Evolutionary conservation across 176 grass and related monocot species (phyloP), one percentile per base, ranked within the genome.

Genomic region (Zea luxurians): DNA sequence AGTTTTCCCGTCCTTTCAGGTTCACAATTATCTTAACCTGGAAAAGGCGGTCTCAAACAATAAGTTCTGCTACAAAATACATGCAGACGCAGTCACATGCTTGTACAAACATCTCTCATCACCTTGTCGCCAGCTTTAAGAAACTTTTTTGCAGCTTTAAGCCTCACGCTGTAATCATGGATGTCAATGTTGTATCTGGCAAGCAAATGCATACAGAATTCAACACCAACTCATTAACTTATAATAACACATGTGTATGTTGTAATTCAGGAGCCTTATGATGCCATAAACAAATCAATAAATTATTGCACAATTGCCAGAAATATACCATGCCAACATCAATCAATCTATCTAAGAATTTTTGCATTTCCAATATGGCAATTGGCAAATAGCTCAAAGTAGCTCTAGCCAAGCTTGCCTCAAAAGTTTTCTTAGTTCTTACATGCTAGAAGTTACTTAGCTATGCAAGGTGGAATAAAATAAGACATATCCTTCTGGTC

Each of bases 81-180:
- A 63, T 2, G 15, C 53, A 57, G 54, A 63, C 3, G 15, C 53
- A 57, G 54, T 58, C 7, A 58, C n/a, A 1, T 58, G 54, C 54
- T 17, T 3, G 17, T 48, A 5, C 12, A 37, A 71, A 68, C 1
- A 78, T 9, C 68, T 69, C 3, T 63, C 74, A 68, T 84, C 68
- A 98, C 96, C 89, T 98, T 98, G 74, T 94, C 85, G 15, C 92
- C 96, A 64, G 78, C 96, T 94, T 88, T 98, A 89, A 98, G 91
- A 83, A 98, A 98, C 38, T 92, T 98, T 54, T 57, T 87, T 78
- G 89, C 92, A 85, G 90, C 82, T 66, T 79, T 98, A 82, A 92
- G 85, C 68, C 91, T 90, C 54, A 94, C 91, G 64, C 85, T 78
- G n/a, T 98, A 98, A 72, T 98, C 96, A 74, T 94, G 91, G 63